These are phyloP conservation scores for Peronosclerospora sorghi DNA, from an alignment of 352 stramenopile genomes.

Conservation along the genomic window DNA sequence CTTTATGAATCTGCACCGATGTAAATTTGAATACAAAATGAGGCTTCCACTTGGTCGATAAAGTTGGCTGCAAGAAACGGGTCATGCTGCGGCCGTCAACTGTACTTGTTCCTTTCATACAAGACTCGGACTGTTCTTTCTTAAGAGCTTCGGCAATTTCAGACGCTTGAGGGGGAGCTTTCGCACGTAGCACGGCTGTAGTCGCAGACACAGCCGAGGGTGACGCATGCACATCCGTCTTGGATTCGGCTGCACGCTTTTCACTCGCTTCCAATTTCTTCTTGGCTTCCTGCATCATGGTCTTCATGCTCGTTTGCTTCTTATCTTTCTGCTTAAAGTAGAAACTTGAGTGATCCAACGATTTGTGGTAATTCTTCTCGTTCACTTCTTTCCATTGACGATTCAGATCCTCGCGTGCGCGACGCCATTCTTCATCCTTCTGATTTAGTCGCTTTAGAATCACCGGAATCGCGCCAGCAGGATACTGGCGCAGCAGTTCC, in stretches of 20 bases:
- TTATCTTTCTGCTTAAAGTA: conserved; percentile 99
- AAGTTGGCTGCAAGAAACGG: conserved; percentile 2
- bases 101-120: conserved; percentile 2
- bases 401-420: conserved; percentile 89
- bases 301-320: conserved; percentile 92
- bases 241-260: conserved; percentile 24
- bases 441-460: conserved; percentile 97
- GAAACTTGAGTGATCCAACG: conserved; percentile 96
- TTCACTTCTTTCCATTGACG: conserved; percentile 96
- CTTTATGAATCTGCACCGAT: conserved; percentile 76
- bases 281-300: conserved; percentile 83
- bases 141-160: conserved; percentile 54
- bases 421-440: conserved; percentile 96
- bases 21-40: conserved; percentile 69
- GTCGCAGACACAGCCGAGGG: conserved; percentile 21
- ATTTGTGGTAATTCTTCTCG: conserved; percentile 98
- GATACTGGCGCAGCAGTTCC: conserved; percentile 94
- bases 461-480: conserved; percentile 93
- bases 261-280: conserved; percentile 69
- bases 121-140: conserved; percentile 30
- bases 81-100: conserved; percentile 1
- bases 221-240: conserved; percentile 12
- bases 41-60: conserved; percentile 33
- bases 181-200: conserved; percentile 9
- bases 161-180: conserved; percentile 31